Evolutionary conservation across 306 rosid species (phyloP).

Genomic region (Vigna reflexopilosa): DNA sequence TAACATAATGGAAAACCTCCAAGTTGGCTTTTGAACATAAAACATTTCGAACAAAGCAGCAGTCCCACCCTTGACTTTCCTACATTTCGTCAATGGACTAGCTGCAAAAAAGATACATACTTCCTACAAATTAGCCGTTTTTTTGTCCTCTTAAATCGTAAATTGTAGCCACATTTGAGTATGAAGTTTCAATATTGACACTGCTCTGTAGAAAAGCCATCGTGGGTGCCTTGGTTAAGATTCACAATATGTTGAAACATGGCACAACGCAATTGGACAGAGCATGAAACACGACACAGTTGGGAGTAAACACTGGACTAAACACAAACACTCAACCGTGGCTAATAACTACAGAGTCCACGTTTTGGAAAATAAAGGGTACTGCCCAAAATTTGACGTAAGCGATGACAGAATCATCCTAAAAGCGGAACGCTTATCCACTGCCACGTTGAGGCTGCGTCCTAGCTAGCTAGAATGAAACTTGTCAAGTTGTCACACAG

Average conservation of each 20-base stretch:
- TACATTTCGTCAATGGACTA: no score
- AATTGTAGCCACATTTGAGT: no score
- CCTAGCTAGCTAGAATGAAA: not conserved
- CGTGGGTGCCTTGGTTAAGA: no score
- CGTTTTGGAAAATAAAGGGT: not conserved
- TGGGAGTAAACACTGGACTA: not conserved
- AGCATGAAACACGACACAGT: not conserved
- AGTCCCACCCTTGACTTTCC: no score
- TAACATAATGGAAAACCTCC: no score
- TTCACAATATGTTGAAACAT: not conserved
- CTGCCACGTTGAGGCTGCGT: conserved; percentile 54
- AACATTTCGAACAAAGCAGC: no score
- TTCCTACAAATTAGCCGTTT: no score
- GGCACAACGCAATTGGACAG: not conserved
- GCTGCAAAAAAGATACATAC: no score
- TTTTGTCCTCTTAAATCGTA: no score
- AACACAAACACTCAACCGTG: conserved; percentile 47
- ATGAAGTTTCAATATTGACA: no score
- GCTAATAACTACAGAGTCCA: conserved; percentile 26
- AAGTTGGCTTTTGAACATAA: no score
- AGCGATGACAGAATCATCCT: conserved; percentile 64
- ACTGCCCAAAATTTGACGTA: conserved; percentile 51
- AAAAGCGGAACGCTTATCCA: not conserved
- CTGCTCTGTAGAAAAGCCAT: no score
- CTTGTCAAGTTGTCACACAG: not conserved